A percentile compares a stretch with the other conserved stretches of the same genome.
phyloP scores from a whole-genome alignment of 805 yeast species.

The Pichia membranifaciens region DNA sequence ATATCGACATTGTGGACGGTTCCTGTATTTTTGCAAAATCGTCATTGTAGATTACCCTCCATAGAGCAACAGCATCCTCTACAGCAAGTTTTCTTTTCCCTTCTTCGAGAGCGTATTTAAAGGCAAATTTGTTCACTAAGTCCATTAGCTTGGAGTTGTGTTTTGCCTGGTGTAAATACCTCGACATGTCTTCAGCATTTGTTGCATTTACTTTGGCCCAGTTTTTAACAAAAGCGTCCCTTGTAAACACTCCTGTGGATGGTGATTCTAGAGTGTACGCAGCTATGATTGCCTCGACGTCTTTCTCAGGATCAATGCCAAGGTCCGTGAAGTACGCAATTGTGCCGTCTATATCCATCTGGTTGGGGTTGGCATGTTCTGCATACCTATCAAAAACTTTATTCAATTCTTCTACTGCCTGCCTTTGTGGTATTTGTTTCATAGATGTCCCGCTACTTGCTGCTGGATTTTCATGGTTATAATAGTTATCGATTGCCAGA shows the following conservation, averaged over 20 bases:
- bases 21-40: background rate
- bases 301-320: constrained; percentile 61
- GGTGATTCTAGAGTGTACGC: constrained; percentile 67
- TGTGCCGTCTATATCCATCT: constrained; percentile 79
- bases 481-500: constrained; percentile 13
- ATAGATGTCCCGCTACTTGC: background rate
- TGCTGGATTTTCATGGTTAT: background rate
- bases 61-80: constrained; percentile 67
- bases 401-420: constrained; percentile 10
- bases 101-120: constrained; percentile 55
- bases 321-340: constrained; percentile 60
- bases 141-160: constrained; percentile 41
- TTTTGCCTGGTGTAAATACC: constrained; percentile 25
- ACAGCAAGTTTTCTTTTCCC: constrained; percentile 50
- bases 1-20: constrained; percentile 20
- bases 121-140: constrained; percentile 65
- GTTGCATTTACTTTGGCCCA: constrained; percentile 42
- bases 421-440: background rate
- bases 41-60: constrained; percentile 51
- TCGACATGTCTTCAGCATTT: constrained; percentile 11
- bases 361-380: background rate
- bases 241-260: constrained; percentile 54
- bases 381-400: constrained; percentile 22
- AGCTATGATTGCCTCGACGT: constrained; percentile 60
- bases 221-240: constrained; percentile 44